Base-by-base conservation (phyloP, 345 rosid species). In the Brassica cretica region DNA sequence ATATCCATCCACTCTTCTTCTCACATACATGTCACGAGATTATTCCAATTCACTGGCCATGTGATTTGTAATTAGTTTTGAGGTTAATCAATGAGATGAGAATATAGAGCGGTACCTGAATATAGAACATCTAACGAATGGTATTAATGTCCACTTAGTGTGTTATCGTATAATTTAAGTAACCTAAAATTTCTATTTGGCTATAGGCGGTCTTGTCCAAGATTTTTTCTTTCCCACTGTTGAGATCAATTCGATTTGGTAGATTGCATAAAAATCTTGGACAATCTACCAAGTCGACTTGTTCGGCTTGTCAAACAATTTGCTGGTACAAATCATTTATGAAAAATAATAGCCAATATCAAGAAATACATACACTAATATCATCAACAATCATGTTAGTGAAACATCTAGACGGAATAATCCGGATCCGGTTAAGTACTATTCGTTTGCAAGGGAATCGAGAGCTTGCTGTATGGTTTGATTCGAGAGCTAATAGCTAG, bases 61-160 rank as follows among this genome's bases (percentile, higher is more conserved):
- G 76, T 77, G 67, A 64, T 37, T 5, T 64, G 35, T 27, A 21
- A 29, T 58, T 64, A 71, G 39, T 6, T 25, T 39, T 33, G 76
- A 61, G 68, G 55, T 65, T 66, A 66, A 58, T 65, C 66, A 68
- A 71, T 77, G 64, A 70, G 10, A 70, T 46, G 53, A 14, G 53
- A 65, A 39, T 66, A 2, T 14, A 41, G 51, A 11, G 46, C 9
- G 70, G 53, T 37, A 18, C 29, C 9, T 41, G 18, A 67, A 67
- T 12, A 12, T 44, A 67, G 56, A 49, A 51, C 64, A 70, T 3
- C 8, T 51, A 33, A 21, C 63, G 59, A 53, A 53, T 53, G 58
- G 19, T 51, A 51, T 2, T 51, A n/a, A 51, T n/a, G 58, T 12
- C 53, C 15, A 46, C 53, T 46, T 14, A 46, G 53, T 46, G 53